Evolutionary conservation across 1,284 basidiomycete genomes (phyloP).

Genomic region (Kwoniella shivajii): DNA sequence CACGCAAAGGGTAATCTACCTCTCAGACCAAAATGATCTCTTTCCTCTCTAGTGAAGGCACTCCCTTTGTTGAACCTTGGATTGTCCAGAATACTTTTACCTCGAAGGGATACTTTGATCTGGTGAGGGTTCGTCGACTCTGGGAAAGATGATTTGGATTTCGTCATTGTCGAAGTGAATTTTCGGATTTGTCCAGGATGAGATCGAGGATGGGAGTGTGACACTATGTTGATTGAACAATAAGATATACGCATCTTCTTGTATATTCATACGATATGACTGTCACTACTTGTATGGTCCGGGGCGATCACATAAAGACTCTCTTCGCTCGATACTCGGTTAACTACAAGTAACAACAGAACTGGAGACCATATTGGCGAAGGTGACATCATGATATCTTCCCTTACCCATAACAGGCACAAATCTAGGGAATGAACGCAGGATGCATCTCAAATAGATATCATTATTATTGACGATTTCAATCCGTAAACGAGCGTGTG

Average conservation of each 20-base stretch:
- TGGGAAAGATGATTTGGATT: background rate
- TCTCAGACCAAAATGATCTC: constrained; percentile 67
- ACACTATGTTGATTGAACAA: background rate
- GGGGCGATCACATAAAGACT: no score
- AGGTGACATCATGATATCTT: constrained; percentile 3
- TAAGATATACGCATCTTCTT: no score
- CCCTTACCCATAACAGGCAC: background rate
- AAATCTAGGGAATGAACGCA: constrained; percentile 2
- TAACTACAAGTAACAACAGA: no score
- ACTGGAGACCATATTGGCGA: no score
- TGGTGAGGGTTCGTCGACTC: background rate
- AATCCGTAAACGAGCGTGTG: no score
- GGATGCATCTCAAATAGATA: background rate
- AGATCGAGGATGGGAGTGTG: background rate
- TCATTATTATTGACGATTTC: no score
- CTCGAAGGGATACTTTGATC: constrained; percentile 54
- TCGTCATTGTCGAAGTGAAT: background rate
- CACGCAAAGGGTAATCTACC: constrained; percentile 65
- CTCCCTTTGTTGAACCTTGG: constrained; percentile 64
- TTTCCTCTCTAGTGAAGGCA: constrained; percentile 68
- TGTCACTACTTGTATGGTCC: no score
- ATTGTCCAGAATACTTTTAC: constrained; percentile 63
- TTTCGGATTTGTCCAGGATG: background rate
- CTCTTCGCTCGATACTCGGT: no score
- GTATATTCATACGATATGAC: no score